These are phyloP conservation scores for Acer yangbiense DNA, from an alignment of 345 rosid species.

Conservation along the genomic window DNA sequence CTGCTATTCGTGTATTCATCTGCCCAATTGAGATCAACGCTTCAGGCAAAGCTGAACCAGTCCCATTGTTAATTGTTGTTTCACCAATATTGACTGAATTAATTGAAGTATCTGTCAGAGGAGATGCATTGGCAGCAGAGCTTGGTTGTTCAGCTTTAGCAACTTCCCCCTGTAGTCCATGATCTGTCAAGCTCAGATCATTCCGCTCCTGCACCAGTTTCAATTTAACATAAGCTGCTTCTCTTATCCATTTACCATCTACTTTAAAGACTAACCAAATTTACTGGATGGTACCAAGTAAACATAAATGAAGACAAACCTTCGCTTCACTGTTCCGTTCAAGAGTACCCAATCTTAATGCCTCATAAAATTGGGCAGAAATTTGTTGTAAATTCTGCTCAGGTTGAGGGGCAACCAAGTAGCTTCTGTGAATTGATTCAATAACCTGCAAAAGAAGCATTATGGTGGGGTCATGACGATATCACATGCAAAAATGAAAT, in stretches of 20 bases:
- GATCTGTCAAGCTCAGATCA: constrained; percentile 33
- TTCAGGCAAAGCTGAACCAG: constrained; percentile 41
- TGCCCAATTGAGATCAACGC: constrained; percentile 41
- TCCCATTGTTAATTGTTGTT: constrained; percentile 32
- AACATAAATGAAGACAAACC: constrained; percentile 43
- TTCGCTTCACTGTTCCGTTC: constrained; percentile 53
- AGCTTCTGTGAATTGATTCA: constrained; percentile 54
- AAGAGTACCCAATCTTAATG: constrained; percentile 46
- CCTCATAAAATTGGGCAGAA: constrained; percentile 70
- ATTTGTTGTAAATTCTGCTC: constrained; percentile 63
- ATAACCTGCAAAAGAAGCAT: constrained; percentile 45
- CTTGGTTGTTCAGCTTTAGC: constrained; percentile 53
- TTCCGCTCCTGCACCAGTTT: constrained; percentile 49
- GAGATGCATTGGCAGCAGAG: constrained; percentile 40
- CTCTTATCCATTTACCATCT: constrained; percentile 7
- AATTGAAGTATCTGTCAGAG: constrained; percentile 39
- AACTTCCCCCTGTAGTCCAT: constrained; percentile 46
- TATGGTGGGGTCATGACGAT: constrained; percentile 6
- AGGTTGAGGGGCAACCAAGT: constrained; percentile 40
- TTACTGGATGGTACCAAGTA: constrained; percentile 12
- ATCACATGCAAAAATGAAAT: background rate
- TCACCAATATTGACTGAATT: constrained; percentile 38
- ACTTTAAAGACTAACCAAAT: constrained; percentile 2
- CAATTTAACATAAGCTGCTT: constrained; percentile 23
- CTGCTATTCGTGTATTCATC: constrained; percentile 32